Evolutionary conservation across 345 rosid genomes (phyloP).

Genomic region (Melastoma malabathricum): DNA sequence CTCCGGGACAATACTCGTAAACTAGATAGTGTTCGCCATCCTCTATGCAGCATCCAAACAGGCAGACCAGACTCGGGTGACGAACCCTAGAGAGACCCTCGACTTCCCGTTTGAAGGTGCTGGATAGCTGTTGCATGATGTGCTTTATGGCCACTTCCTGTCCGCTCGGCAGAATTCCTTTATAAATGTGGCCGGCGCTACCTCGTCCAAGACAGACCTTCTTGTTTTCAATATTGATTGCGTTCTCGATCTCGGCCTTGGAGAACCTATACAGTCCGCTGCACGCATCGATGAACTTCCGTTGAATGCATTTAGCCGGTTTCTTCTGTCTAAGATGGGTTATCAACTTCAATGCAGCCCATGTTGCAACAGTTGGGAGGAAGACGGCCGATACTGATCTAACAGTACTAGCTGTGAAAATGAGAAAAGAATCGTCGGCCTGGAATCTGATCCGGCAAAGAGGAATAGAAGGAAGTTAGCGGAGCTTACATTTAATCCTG

Average conservation of each 20-base stretch:
- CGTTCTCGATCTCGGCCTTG: conserved; percentile 44
- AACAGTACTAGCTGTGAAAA: conserved; percentile 17
- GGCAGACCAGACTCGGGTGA: conserved; percentile 46
- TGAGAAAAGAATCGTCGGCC: too few relatives aligned
- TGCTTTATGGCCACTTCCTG: conserved; percentile 53
- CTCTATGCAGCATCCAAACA: conserved; percentile 43
- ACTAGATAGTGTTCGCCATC: conserved; percentile 50
- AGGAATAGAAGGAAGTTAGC: too few relatives aligned
- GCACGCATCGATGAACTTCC: conserved; percentile 16
- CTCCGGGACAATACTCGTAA: conserved; percentile 43
- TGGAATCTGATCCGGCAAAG: too few relatives aligned
- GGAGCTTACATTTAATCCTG: conserved; percentile 32
- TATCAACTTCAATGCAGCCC: conserved; percentile 19
- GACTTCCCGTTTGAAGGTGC: conserved; percentile 45
- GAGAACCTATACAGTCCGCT: conserved; percentile 41
- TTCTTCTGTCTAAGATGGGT: conserved; percentile 15
- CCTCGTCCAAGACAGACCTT: conserved; percentile 32
- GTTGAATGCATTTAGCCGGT: conserved; percentile 5
- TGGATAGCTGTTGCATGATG: conserved; percentile 24
- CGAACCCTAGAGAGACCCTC: conserved; percentile 49
- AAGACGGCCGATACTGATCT: conserved; percentile 15
- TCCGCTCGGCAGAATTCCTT: conserved; percentile 50
- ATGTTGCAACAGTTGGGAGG: conserved; percentile 10
- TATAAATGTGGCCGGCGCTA: conserved; percentile 46
- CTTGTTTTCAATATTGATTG: conserved; percentile 20